Base-by-base conservation (phyloP, 2,329 filamentous ascomycete genomes). In the Sclerotinia nivalis region DNA sequence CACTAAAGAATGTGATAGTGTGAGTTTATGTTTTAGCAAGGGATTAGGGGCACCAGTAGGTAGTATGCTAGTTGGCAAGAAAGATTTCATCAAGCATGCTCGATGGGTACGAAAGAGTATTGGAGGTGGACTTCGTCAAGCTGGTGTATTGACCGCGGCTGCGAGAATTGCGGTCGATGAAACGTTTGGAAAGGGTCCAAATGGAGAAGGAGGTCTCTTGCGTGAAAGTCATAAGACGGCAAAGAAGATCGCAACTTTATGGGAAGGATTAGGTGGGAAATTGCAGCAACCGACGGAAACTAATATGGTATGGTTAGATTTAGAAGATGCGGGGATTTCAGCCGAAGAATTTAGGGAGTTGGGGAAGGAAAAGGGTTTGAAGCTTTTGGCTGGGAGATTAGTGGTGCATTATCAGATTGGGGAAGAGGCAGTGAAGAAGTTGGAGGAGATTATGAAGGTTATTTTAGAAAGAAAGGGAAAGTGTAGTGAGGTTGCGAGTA, bases 31-130 rank as follows among this genome's bases (percentile, higher is more conserved):
- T 78, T 93, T 96, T 76, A 91, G 89, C 59, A 96, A 96, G 78
- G 92, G 92, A 0, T 85, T 96, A 0, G 93, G 92, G 6, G 93
- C 93, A 0, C 93, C 93, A 0, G 89, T 94, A 60, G 93, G 93
- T 5, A 91, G 89, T 76, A 88, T 96, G 45, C 80, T 96, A 15
- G 87, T 93, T 1, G 88, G 88, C 0, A 73, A 59, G 20, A 72
- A 90, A 80, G 70, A 86, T 82, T 65, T 83, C 80, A 72, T 88
- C 75, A 87, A 88, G 76, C 87, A 89, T 66, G 88, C 89, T 6
- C 82, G 91, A n/a, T 92, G 91, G 88, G 85, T 93, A 37, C 84
- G 93, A 69, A 96, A 97, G 82, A 87, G 88, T 37, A 89, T 96
- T 73, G 93, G 93, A 28, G 93, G 93, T 54, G 93, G 92, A 0